Evolutionary conservation across 225 moss, liverwort and hornwort species (phyloP).

Genomic region (Marchantia paleacea): DNA sequence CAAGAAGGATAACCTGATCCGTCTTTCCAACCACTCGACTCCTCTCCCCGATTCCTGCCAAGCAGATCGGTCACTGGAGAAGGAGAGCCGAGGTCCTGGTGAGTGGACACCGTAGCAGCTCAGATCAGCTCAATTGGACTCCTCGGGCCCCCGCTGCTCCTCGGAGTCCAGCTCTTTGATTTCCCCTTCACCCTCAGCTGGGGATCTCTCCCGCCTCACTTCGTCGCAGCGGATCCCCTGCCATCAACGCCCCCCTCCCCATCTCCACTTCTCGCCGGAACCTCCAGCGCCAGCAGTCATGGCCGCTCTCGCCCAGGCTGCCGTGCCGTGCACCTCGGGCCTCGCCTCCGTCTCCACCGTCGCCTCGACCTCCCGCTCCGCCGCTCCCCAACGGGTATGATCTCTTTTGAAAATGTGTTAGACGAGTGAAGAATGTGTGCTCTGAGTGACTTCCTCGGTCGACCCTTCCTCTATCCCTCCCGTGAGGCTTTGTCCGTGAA

Average conservation of each 20-base stretch:
- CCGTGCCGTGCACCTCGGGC: slow-evolving; percentile 38
- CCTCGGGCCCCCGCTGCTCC: not conserved
- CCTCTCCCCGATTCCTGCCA: slow-evolving; percentile 3
- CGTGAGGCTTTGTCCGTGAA: too few species aligned
- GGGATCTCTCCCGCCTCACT: not conserved
- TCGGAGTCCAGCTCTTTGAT: not conserved
- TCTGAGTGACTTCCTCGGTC: too few species aligned
- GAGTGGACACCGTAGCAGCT: slow-evolving; percentile 26
- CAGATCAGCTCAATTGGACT: slow-evolving; percentile 3
- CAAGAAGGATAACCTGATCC: slow-evolving; percentile 35
- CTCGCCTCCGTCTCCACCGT: slow-evolving; percentile 30
- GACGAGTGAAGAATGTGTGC: too few species aligned
- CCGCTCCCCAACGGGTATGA: slow-evolving; percentile 33
- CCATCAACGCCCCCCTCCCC: not conserved
- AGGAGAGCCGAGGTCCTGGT: not conserved
- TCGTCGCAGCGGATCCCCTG: not conserved
- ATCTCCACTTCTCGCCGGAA: not conserved
- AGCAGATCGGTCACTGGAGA: slow-evolving; percentile 11
- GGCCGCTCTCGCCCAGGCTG: slow-evolving; percentile 46
- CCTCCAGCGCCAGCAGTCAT: slow-evolving; percentile 19
- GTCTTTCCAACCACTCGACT: slow-evolving; percentile 24
- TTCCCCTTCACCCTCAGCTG: not conserved
- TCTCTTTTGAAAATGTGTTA: too few species aligned
- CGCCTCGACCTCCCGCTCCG: slow-evolving; percentile 24
- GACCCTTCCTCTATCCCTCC: too few species aligned